Conservation (phyloP, 768 basidiomycete species). For the Lentinus tigrinus region DNA sequence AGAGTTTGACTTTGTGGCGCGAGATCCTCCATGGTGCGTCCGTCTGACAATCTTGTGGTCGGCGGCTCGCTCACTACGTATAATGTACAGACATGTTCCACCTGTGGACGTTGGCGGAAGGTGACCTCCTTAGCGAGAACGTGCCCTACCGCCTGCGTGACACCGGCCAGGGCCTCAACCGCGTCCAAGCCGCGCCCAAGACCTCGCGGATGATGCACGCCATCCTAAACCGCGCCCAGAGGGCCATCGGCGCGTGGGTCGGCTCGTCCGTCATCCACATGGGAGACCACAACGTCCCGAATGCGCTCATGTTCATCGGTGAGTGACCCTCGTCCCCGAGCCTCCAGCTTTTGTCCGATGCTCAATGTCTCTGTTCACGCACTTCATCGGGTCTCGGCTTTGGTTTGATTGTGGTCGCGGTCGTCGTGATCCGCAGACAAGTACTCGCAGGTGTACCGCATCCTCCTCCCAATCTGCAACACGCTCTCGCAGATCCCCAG, state of each 20-base stretch:
- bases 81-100: constrained; percentile 75
- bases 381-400: no score
- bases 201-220: constrained; percentile 90
- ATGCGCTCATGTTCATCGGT: constrained; percentile 85
- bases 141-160: constrained; percentile 79
- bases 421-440: no score
- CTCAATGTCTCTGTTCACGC: no score
- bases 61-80: background rate
- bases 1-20: constrained; percentile 84
- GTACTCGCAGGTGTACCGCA: constrained; percentile 90
- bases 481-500: constrained; percentile 69
- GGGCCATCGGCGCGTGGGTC: constrained; percentile 79
- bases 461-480: constrained; percentile 84
- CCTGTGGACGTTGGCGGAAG: constrained; percentile 78
- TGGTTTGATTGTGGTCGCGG: no score
- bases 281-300: constrained; percentile 85
- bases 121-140: constrained; percentile 76
- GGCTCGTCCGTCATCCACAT: constrained; percentile 87
- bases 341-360: background rate
- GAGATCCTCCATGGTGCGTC: constrained; percentile 77
- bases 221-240: constrained; percentile 81
- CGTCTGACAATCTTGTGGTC: background rate
- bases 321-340: background rate
- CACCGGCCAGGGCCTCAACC: constrained; percentile 89
- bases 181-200: constrained; percentile 83